Base-by-base conservation (phyloP, 1,284 basidiomycete species). In the Termitomyces sp. region DNA sequence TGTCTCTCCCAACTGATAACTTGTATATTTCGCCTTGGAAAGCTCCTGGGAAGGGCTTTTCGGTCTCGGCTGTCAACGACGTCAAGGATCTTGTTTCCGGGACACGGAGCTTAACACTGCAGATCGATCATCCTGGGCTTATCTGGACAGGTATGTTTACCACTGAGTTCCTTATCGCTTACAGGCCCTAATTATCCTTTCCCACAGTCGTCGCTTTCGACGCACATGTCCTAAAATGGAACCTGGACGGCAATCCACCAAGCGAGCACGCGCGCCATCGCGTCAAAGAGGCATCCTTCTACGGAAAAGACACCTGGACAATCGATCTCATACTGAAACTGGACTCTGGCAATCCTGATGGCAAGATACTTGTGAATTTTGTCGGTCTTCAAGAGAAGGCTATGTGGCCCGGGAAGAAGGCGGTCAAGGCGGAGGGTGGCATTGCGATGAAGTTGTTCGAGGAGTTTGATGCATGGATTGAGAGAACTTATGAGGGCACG, bases 191-290 rank as follows among this genome's bases (percentile, higher is more conserved):
- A 30, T 17, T 28, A 5, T 10, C 19, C 31, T 43, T 44, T 39
- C 3, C 4, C 3, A 2, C 13, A 82, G 93, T 92, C 1, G 81
- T 99, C 52, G 90, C 93, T 0, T 98, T 99, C 64, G 89, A 95
- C 53, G 95, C 93, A 0, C 89, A 97, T 58, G 91, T 99, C 6
- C 69, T 95, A 15, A 73, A 81, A 53, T 98, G 96, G 96, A 88
- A 81, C 31, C 76, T 94, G 39, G 88, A 92, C 64, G 75, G 86
- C 58, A 79, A 82, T 54, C 88, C 91, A 0, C 91, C 92, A 0
- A 70, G 81, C 45, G 82, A 86, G 57, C 76, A 81, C 62, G 81
- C 81, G n/a, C 79, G 93, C 6, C 96, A 98, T 68, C 91, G 94
- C 65, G 82, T 98, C 71, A 98, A 96, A 68, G 90, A 93, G 68